Percentiles rank a stretch among this genome's conserved stretches.
Conservation (phyloP, 208 protist species). For the Eutreptiella sp. region DNA sequence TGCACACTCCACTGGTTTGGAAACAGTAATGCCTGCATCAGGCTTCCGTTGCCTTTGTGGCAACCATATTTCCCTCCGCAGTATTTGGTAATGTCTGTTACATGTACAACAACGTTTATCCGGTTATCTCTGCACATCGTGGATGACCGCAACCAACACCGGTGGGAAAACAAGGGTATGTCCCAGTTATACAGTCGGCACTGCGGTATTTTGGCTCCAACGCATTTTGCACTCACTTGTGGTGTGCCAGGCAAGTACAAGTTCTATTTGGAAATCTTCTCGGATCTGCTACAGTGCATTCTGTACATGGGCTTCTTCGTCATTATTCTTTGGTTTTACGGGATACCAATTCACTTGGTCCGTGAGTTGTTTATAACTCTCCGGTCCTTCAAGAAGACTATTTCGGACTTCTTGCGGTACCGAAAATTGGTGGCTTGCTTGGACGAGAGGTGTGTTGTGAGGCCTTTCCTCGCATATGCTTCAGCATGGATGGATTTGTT, state of each 20-base stretch:
- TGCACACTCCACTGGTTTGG: too few species aligned
- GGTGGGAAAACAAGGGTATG: constrained; percentile 10
- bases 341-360: constrained; percentile 10
- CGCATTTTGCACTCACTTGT: too few species aligned
- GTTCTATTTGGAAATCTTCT: constrained; percentile 22
- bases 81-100: constrained; percentile 9
- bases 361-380: constrained; percentile 9
- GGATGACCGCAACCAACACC: background rate
- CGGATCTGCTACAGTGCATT: constrained; percentile 4
- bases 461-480: too few species aligned
- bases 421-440: background rate
- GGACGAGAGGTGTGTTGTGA: too few species aligned
- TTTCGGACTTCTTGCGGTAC: constrained; percentile 16
- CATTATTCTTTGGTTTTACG: constrained; percentile 1
- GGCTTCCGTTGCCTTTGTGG: too few species aligned
- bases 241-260: too few species aligned
- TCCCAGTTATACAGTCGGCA: too few species aligned
- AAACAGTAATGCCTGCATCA: too few species aligned
- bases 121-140: constrained; percentile 12
- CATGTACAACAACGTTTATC: background rate
- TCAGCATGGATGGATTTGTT: too few species aligned
- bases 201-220: too few species aligned
- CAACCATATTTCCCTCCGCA: constrained; percentile 9
- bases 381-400: background rate
- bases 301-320: constrained; percentile 42